Base-by-base conservation (phyloP, 768 basidiomycete species). In the Lactarius indigo region DNA sequence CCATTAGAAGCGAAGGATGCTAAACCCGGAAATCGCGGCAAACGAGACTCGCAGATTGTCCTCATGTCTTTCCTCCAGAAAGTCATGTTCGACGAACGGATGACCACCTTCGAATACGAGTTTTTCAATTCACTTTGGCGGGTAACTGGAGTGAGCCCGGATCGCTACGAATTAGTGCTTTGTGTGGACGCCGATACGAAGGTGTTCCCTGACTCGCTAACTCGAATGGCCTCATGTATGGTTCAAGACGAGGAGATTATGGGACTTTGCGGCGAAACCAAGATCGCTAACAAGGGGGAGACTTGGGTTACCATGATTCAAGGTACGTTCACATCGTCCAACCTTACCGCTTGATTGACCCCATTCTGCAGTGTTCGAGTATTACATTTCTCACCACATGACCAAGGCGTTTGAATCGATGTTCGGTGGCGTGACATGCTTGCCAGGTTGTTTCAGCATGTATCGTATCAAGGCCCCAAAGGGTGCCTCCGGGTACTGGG, bases 271-370 rank as follows among this genome's bases (percentile, higher is more conserved):
- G 97, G 97, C 31, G 97, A 99, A 81, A 99, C 97, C 68, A 99
- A 99, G 86, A 96, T 99, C 72, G 97, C 97, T 41, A 99, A 99
- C 81, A 99, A 99, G 82, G 88, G 89, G 18, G 96, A 98, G 75
- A 95, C 95, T 13, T 98, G 96, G 82, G 96, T 98, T 54, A 98
- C 96, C 18, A 98, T 99, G 97, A 98, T 99, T 79, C 97, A 99
- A 84, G 96, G 96, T 96, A 64, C 56, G 55, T 39, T 52, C 31
- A 18, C 20, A 12, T 20, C 26, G 23, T 58, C 37, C 57, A 33
- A 3, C 20, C 7, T 5, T 3, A 15, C 23, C 55, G 52, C 15
- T 44, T 41, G 68, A 56, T 69, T 8, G 59, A 44, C 13, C 35
- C 30, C 12, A 9, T 61, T 65, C 67, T 64, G 18, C 71, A 98